Percentiles rank a stretch among this genome's conserved stretches.
Conservation (phyloP, 345 rosid genomes). For the Salix koriyanagi region DNA sequence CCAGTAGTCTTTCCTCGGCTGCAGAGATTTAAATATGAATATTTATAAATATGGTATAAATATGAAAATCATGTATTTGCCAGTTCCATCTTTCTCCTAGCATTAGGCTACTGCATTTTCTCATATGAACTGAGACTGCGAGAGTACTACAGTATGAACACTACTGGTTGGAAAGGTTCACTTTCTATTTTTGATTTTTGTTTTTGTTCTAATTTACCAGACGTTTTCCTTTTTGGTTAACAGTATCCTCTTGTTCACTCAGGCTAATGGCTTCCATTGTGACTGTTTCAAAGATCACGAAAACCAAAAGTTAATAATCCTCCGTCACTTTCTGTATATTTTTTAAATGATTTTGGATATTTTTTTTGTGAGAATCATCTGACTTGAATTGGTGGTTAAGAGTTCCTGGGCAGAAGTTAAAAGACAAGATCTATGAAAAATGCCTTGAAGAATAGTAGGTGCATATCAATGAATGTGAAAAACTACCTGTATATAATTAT, state of each 20-base stretch:
- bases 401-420: too few relatives aligned
- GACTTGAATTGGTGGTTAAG: too few relatives aligned
- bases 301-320: too few relatives aligned
- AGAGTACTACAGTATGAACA: neutral
- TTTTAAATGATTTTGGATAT: too few relatives aligned
- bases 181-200: neutral
- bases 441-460: too few relatives aligned
- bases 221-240: neutral
- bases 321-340: too few relatives aligned
- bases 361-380: too few relatives aligned
- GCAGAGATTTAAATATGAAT: neutral
- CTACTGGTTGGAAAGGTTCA: neutral
- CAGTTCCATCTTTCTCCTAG: neutral
- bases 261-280: neutral
- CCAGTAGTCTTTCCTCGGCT: constrained; percentile 27
- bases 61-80: neutral
- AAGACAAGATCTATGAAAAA: too few relatives aligned
- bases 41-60: neutral
- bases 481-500: too few relatives aligned
- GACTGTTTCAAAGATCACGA: too few relatives aligned
- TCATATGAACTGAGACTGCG: neutral
- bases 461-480: too few relatives aligned
- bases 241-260: neutral
- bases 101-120: neutral
- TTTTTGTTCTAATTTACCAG: neutral